phyloP scores from a whole-genome alignment of 2,329 filamentous ascomycete genomes.

The Fusarium tricinctum region DNA sequence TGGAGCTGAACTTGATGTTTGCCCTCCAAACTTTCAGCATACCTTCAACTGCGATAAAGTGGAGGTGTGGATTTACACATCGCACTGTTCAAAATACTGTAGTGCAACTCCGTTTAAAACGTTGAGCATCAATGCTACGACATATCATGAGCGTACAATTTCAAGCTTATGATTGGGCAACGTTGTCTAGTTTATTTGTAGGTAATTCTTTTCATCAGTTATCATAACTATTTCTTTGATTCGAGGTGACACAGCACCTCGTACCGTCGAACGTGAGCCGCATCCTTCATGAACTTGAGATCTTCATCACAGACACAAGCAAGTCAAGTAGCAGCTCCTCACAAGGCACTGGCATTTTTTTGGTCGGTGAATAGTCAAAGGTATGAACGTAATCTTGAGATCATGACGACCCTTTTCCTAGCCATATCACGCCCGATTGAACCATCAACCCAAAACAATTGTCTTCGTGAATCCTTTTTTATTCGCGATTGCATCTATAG shows the following conservation, averaged over 20 bases:
- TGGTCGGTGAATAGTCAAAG: slow-evolving; percentile 48
- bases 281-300: slow-evolving; percentile 3
- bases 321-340: slow-evolving; percentile 30
- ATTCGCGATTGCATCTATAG: slow-evolving; percentile 62
- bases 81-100: slow-evolving; percentile 46
- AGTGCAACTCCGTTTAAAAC: not conserved
- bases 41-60: slow-evolving; percentile 37
- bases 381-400: slow-evolving; percentile 52
- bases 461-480: slow-evolving; percentile 60
- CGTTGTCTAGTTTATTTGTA: not conserved
- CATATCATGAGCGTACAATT: not conserved
- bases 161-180: not conserved
- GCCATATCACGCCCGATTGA: slow-evolving; percentile 50
- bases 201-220: slow-evolving; percentile 6
- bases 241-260: slow-evolving; percentile 6
- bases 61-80: slow-evolving; percentile 31
- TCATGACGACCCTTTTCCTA: slow-evolving; percentile 49
- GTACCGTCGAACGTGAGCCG: slow-evolving; percentile 3
- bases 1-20: slow-evolving; percentile 22
- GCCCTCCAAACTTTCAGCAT: slow-evolving; percentile 31
- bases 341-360: slow-evolving; percentile 42
- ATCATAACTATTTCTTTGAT: slow-evolving; percentile 13
- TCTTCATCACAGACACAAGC: slow-evolving; percentile 18
- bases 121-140: not conserved
- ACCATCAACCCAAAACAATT: slow-evolving; percentile 52